phyloP scores from a whole-genome alignment of 257 asterid species.

The Leonotis leonurus region DNA sequence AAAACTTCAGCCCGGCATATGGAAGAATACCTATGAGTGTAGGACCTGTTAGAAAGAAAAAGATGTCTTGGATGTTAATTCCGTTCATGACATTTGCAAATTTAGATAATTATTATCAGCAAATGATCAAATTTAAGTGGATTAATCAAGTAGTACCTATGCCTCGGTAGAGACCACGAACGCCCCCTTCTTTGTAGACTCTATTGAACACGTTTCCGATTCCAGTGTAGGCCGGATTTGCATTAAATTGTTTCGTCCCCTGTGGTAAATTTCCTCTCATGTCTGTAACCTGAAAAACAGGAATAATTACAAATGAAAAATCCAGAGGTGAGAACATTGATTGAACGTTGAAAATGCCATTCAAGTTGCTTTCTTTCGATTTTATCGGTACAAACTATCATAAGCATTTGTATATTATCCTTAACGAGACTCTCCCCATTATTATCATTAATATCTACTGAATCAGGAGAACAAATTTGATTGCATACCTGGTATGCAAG shows the following conservation, averaged over 20 bases:
- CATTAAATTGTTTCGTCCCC: constrained; percentile 29
- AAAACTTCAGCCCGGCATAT: constrained; percentile 91
- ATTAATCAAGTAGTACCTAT: constrained; percentile 47
- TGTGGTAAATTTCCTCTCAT: constrained; percentile 34
- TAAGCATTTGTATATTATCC: not conserved
- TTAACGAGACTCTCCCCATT: not conserved
- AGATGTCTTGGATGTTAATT: not conserved
- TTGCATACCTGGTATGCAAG: constrained; percentile 91
- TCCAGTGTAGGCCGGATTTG: constrained; percentile 59
- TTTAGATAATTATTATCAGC: not conserved
- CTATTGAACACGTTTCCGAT: constrained; percentile 58
- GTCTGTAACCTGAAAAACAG: constrained; percentile 49
- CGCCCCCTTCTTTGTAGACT: constrained; percentile 82
- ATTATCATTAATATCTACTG: not conserved
- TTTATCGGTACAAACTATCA: no score
- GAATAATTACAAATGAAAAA: not conserved
- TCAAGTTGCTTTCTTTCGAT: no score
- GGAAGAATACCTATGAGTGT: constrained; percentile 92
- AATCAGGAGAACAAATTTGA: constrained; percentile 4
- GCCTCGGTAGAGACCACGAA: constrained; percentile 84
- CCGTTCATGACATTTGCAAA: not conserved
- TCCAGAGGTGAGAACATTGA: no score
- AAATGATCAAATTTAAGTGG: not conserved
- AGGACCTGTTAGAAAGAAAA: constrained; percentile 57
- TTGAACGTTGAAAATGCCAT: no score